phyloP scores from a whole-genome alignment of 2,329 filamentous ascomycete genomes.

The Onygenales sp. region DNA sequence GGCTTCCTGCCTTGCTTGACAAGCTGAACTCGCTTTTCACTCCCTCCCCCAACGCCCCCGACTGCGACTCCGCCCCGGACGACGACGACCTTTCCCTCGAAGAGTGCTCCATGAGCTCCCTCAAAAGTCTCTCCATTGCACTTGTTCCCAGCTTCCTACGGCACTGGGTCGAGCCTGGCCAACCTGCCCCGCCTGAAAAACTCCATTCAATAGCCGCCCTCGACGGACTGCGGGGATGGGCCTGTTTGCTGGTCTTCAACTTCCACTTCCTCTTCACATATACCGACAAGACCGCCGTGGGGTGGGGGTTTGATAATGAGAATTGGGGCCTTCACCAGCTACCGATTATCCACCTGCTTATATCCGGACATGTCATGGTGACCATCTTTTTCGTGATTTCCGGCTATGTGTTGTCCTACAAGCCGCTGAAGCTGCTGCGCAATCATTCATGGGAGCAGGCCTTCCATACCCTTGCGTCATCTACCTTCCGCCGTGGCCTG shows the following conservation, averaged over 20 bases:
- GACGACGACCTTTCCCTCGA: neutral
- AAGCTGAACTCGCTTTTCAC: neutral
- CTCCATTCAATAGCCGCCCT: slow-evolving; percentile 31
- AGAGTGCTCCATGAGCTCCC: neutral
- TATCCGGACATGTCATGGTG: slow-evolving; percentile 39
- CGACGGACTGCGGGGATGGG: slow-evolving; percentile 35
- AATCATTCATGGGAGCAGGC: slow-evolving; percentile 29
- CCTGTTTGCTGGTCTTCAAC: slow-evolving; percentile 37
- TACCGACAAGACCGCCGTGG: slow-evolving; percentile 30
- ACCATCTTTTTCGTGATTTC: slow-evolving; percentile 40
- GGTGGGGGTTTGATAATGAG: slow-evolving; percentile 31
- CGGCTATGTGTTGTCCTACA: slow-evolving; percentile 37
- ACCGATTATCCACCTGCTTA: slow-evolving; percentile 32
- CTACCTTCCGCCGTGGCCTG: slow-evolving; percentile 35
- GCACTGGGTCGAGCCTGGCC: slow-evolving; percentile 20
- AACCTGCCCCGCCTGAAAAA: slow-evolving; percentile 18
- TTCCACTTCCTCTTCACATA: slow-evolving; percentile 38
- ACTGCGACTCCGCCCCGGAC: neutral
- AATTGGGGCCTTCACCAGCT: slow-evolving; percentile 33
- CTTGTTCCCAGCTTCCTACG: slow-evolving; percentile 29
- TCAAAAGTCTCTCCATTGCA: neutral
- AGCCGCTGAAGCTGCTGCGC: slow-evolving; percentile 31
- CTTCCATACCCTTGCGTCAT: slow-evolving; percentile 31
- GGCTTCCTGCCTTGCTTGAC: too few relatives aligned
- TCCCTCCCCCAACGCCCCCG: neutral